These are phyloP conservation scores for Fonsecaea nubica DNA, from an alignment of 2,329 filamentous ascomycete species.

Conservation along the genomic window DNA sequence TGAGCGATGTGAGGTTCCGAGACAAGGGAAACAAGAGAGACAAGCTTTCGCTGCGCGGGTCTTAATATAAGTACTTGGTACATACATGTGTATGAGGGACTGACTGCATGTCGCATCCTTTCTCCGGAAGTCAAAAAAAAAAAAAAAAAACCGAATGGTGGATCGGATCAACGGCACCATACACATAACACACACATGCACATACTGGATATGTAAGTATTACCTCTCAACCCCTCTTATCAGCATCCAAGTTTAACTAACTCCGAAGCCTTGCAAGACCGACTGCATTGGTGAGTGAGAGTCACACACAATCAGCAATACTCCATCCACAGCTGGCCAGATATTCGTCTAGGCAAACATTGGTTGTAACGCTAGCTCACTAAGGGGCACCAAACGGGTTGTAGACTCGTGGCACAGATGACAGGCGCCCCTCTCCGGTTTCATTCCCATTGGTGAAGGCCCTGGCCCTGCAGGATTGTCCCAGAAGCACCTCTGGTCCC, in stretches of 20 bases:
- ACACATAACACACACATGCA: background rate
- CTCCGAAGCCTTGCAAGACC: constrained; percentile 7
- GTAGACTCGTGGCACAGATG: background rate
- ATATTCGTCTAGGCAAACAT: background rate
- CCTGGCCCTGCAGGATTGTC: background rate
- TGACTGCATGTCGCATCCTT: background rate
- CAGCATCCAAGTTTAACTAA: constrained; percentile 3
- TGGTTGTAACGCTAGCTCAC: background rate
- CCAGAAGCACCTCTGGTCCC: background rate
- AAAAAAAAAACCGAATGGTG: background rate
- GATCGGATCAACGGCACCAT: constrained; percentile 5
- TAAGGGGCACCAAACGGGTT: background rate
- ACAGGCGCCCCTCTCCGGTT: background rate
- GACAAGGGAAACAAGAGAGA: background rate
- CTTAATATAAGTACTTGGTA: background rate
- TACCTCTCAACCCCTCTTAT: background rate
- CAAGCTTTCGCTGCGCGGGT: background rate
- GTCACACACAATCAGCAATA: too few species aligned
- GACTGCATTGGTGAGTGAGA: background rate
- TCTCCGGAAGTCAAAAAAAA: background rate
- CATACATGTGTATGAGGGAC: too few species aligned
- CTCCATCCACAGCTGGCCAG: background rate
- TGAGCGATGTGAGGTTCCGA: background rate
- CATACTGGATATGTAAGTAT: too few species aligned
- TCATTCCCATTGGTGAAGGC: background rate